A percentile compares a stretch with the other conserved stretches of the same genome.
Conservation (phyloP, 2,329 filamentous ascomycete genomes). For the Bipolaris cookei region DNA sequence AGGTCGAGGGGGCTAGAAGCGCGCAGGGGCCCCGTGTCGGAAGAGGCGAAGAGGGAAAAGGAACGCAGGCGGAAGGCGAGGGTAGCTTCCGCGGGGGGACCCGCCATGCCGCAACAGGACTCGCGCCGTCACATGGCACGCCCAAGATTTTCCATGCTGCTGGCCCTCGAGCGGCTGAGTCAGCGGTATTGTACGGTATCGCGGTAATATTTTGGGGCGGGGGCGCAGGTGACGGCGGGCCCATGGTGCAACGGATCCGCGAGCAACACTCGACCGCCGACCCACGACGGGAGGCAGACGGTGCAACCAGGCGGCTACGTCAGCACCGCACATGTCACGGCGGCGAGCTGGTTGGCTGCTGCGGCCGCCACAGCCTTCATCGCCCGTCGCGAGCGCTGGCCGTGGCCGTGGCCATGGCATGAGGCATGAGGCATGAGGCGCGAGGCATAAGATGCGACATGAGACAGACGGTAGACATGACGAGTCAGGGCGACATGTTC, state of each 20-base stretch:
- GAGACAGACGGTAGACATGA: slow-evolving; percentile 20
- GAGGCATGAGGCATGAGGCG: background rate
- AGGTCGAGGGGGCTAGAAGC: slow-evolving; percentile 24
- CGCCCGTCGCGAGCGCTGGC: background rate
- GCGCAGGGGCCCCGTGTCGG: slow-evolving; percentile 22
- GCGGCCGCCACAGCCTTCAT: slow-evolving; percentile 3
- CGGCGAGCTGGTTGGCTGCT: background rate
- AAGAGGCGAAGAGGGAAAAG: slow-evolving; percentile 28
- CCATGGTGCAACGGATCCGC: slow-evolving; percentile 18
- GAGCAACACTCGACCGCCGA: slow-evolving; percentile 1
- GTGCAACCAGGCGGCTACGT: slow-evolving; percentile 8
- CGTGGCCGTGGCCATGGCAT: background rate
- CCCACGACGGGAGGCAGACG: background rate
- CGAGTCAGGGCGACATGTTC: slow-evolving; percentile 44
- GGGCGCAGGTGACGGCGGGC: slow-evolving; percentile 28
- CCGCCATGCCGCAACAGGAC: background rate
- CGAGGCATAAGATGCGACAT: slow-evolving; percentile 5
- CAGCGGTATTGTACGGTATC: slow-evolving; percentile 32
- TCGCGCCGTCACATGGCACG: slow-evolving; percentile 26
- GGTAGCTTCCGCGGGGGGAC: slow-evolving; percentile 19
- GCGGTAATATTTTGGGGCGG: slow-evolving; percentile 15
- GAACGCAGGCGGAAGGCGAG: slow-evolving; percentile 24
- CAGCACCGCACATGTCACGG: slow-evolving; percentile 3
- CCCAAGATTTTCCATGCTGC: background rate
- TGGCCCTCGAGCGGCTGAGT: slow-evolving; percentile 32